Evolutionary conservation across 495 filamentous ascomycete genomes (phyloP).

Genomic region (Hapsidospora chrysogenum): DNA sequence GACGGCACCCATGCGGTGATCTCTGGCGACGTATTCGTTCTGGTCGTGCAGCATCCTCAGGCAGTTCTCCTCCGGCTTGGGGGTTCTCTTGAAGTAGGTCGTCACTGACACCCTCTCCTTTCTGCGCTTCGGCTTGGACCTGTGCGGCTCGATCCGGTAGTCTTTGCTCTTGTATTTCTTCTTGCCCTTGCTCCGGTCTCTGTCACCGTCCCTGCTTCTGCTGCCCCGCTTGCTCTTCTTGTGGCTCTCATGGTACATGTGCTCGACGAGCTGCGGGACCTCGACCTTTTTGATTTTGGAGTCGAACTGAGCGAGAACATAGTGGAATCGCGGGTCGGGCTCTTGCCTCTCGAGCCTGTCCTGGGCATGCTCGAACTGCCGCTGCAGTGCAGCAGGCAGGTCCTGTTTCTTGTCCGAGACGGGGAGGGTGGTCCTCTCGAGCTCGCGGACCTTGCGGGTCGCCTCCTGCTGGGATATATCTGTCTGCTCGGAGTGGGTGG

Average conservation of each 20-base stretch:
- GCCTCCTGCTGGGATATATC: slow-evolving; percentile 11
- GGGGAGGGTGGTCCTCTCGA: slow-evolving; percentile 10
- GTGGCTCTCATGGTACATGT: not conserved
- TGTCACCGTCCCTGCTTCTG: not conserved
- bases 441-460: slow-evolving; percentile 9
- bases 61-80: slow-evolving; percentile 11
- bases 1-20: too few species aligned
- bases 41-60: slow-evolving; percentile 9
- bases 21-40: too few species aligned
- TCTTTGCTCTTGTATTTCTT: slow-evolving; percentile 2
- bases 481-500: slow-evolving; percentile 7
- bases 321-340: slow-evolving; percentile 11
- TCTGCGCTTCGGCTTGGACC: not conserved
- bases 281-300: slow-evolving; percentile 9
- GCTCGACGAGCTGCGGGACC: not conserved
- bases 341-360: slow-evolving; percentile 7
- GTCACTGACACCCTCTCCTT: slow-evolving; percentile 16
- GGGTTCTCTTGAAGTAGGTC: slow-evolving; percentile 19
- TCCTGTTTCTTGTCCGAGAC: slow-evolving; percentile 14
- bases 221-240: slow-evolving; percentile 3
- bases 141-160: slow-evolving; percentile 1
- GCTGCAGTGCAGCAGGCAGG: slow-evolving; percentile 10
- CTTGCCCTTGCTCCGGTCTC: slow-evolving; percentile 1
- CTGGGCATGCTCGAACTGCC: slow-evolving; percentile 15
- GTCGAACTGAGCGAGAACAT: slow-evolving; percentile 17